Percentiles rank a stretch among this genome's conserved stretches.
phyloP scores from a whole-genome alignment of 2,329 filamentous ascomycete genomes.

The Cladosporium sp. region DNA sequence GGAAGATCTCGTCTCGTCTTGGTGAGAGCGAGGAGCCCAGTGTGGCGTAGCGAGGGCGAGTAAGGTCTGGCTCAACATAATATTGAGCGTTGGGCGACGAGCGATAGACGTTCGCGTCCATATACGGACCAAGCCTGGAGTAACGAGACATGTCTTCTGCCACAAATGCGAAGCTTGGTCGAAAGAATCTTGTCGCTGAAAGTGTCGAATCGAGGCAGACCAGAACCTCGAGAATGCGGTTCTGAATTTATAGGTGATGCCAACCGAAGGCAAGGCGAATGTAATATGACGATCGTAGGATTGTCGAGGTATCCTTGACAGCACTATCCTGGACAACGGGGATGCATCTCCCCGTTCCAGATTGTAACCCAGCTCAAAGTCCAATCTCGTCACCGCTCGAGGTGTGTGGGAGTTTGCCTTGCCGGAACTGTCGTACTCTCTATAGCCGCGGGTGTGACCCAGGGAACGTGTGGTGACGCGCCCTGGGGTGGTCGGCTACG shows the following conservation, averaged over 20 bases:
- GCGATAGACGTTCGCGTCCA: constrained; percentile 21
- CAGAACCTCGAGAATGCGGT: background rate
- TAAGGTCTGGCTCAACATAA: background rate
- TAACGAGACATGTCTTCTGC: constrained; percentile 14
- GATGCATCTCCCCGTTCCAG: constrained; percentile 1
- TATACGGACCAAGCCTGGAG: constrained; percentile 12
- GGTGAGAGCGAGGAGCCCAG: background rate
- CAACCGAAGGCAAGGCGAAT: background rate
- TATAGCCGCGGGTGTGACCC: background rate
- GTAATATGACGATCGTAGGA: background rate
- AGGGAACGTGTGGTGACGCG: constrained; percentile 3
- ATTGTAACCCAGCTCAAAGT: background rate
- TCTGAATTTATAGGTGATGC: background rate
- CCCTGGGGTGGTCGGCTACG: background rate
- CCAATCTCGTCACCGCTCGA: no score
- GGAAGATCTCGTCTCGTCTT: background rate
- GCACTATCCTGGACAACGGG: background rate
- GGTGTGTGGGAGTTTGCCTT: no score
- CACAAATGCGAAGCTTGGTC: constrained; percentile 21
- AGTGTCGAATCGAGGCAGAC: no score
- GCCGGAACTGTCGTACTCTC: background rate
- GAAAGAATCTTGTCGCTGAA: no score
- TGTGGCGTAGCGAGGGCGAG: background rate
- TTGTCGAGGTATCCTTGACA: background rate
- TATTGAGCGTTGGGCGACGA: constrained; percentile 11